These are phyloP conservation scores for Mortierella sp. DNA, from an alignment of 371 early-diverging fungal species.

Conservation along the genomic window DNA sequence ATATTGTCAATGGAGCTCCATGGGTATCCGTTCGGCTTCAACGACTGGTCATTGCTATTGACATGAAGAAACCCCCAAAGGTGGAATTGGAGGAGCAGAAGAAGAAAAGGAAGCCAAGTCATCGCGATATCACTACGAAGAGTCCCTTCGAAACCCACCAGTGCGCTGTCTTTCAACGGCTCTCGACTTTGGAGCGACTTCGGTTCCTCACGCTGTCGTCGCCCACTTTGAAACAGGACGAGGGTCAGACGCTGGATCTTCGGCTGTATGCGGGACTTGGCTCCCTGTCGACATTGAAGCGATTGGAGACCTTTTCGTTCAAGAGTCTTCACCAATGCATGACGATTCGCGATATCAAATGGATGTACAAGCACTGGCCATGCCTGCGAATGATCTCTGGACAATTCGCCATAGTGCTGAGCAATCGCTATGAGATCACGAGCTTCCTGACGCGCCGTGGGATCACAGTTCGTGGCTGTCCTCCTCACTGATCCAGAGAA, in stretches of 20 bases:
- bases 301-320: background rate
- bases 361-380: conserved; percentile 10
- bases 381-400: background rate
- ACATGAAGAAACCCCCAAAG: no score
- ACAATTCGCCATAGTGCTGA: background rate
- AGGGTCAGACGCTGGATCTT: conserved; percentile 3
- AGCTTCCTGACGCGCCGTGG: background rate
- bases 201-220: background rate
- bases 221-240: background rate
- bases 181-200: conserved; percentile 9
- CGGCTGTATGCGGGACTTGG: conserved; percentile 3
- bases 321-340: background rate
- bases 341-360: conserved; percentile 4
- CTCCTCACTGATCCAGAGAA: no score
- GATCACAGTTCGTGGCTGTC: conserved; percentile 7
- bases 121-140: background rate
- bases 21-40: conserved; percentile 9
- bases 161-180: conserved; percentile 5
- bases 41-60: background rate
- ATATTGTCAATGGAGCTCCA: conserved; percentile 8
- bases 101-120: no score
- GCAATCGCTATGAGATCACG: conserved; percentile 1
- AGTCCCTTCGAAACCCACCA: conserved; percentile 6
- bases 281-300: conserved; percentile 1
- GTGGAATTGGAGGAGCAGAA: no score